Evolutionary conservation across 768 basidiomycete species (phyloP), one percentile per base, ranked within the genome.

Genomic region (Amanita rubescens): DNA sequence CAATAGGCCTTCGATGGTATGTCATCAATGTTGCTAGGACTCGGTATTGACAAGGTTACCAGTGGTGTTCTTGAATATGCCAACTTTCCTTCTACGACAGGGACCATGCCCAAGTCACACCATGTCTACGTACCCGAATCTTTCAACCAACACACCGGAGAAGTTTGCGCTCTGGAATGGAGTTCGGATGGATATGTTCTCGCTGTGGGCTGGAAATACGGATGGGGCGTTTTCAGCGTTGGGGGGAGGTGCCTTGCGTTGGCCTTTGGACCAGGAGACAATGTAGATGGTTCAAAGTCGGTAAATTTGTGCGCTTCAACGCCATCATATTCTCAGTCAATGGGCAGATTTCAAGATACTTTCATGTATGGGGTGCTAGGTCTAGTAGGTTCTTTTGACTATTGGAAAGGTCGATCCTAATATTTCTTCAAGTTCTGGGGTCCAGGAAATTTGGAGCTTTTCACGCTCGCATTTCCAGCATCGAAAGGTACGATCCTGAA

Each of bases 111-210:
- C 1, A 75, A 74, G 52, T 81, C 86, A 1, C 81, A 88, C 62
- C 70, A 68, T 17, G 68, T 91, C 45, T 69, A 80, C 20, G 67
- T 87, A n/a, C 82, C 85, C 4, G 80, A 82, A 56, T 74, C 80
- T 34, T 79, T 81, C 57, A 78, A 75, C 57, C 73, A 72, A 42
- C 73, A 76, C 7, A 79, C 75, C 4, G 90, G 90, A 1, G 69
- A 77, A 37, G 82, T 92, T 4, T 78, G 67, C 55, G 66, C 80
- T 10, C 74, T 95, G 66, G 83, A 92, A 60, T 97, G 94, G 95
- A 94, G 90, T 48, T 90, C 90, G 0, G 96, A 99, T 67, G 95
- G 95, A 2, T 94, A 94, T 68, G 91, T 90, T 5, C 73, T 99
- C 10, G 94, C 94, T 32, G 92, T 93, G 2, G 95, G 92, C 0